These are phyloP conservation scores for Termitomyces sp. DNA, from an alignment of 768 basidiomycete genomes.

Conservation along the genomic window DNA sequence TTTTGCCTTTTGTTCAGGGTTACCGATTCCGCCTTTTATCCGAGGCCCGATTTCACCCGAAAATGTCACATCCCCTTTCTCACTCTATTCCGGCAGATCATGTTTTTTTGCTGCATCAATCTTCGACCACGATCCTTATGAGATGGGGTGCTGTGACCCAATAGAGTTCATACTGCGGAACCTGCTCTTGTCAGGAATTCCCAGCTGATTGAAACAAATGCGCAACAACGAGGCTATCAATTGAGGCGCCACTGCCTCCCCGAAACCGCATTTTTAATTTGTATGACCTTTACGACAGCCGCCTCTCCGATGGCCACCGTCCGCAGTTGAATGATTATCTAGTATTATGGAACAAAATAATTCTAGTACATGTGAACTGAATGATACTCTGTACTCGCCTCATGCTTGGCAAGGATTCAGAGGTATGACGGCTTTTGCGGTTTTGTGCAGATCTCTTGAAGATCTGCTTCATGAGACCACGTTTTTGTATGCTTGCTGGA, in stretches of 20 bases:
- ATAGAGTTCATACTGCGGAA: neutral
- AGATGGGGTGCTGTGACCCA: neutral
- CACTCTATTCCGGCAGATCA: neutral
- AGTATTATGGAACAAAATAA: neutral
- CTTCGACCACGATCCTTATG: no score
- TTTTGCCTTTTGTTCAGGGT: slow-evolving; percentile 21
- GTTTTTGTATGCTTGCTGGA: neutral
- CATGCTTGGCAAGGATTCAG: neutral
- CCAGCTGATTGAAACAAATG: neutral
- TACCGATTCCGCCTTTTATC: no score
- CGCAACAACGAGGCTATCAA: no score
- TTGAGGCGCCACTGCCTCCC: neutral
- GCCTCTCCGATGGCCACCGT: neutral
- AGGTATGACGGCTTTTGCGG: neutral
- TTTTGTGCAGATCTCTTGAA: neutral
- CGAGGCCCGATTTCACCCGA: no score
- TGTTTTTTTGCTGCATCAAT: neutral
- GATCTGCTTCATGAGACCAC: neutral
- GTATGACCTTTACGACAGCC: neutral
- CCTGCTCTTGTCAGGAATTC: neutral
- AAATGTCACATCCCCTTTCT: neutral
- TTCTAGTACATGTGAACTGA: neutral
- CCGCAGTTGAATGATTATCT: neutral
- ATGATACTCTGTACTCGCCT: neutral
- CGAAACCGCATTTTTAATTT: neutral